Evolutionary conservation across 805 yeast species (phyloP).

Genomic region (Lipomyces orientalis): DNA sequence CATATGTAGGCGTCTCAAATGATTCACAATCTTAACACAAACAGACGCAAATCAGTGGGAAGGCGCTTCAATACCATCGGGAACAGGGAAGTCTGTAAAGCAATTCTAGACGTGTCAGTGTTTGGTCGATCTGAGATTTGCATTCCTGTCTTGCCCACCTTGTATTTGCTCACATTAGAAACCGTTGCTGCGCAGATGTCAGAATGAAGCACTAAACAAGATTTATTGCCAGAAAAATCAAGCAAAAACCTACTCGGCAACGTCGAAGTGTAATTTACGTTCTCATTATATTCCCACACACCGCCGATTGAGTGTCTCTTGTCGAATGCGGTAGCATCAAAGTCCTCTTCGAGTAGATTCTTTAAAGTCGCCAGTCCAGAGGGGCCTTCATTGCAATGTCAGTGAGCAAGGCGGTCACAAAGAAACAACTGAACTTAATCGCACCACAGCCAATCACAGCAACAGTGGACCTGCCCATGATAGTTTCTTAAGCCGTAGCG

Average conservation of each 20-base stretch:
- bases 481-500: no score
- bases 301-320: neutral
- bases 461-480: neutral
- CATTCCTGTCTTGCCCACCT: neutral
- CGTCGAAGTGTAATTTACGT: neutral
- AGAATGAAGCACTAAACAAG: neutral
- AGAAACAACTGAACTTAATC: neutral
- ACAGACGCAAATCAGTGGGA: neutral
- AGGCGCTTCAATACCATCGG: neutral
- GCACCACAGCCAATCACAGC: neutral
- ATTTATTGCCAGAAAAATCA: no score
- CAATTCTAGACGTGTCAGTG: neutral
- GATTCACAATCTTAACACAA: neutral
- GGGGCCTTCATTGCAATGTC: neutral
- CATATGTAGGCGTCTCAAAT: neutral
- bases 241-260: neutral
- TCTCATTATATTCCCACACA: neutral
- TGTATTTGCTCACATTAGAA: neutral
- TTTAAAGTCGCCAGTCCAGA: neutral
- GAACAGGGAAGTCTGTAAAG: neutral
- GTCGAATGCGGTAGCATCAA: neutral
- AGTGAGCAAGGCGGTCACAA: neutral
- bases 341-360: neutral
- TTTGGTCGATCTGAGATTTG: no score
- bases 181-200: neutral